phyloP scores from a whole-genome alignment of 2,329 filamentous ascomycete species.

The Arthrobotrys pseudoclavata region DNA sequence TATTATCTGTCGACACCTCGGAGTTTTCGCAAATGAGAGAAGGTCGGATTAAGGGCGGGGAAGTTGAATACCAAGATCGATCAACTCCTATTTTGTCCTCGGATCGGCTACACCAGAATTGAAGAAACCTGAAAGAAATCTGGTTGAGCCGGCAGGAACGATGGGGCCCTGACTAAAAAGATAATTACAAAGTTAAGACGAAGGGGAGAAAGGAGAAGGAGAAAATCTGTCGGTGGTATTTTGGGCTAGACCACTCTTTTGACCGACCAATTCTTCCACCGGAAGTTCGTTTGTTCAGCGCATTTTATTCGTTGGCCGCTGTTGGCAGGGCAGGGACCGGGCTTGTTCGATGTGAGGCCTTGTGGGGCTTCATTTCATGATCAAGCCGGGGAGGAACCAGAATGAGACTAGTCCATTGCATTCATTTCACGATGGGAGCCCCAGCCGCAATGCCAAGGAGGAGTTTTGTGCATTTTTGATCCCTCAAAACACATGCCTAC shows the following conservation, averaged over 20 bases:
- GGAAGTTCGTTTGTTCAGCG: slow-evolving; percentile 18
- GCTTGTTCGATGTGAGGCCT: slow-evolving; percentile 40
- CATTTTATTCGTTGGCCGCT: slow-evolving; percentile 42
- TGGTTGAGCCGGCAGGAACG: slow-evolving; percentile 16
- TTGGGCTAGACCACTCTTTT: slow-evolving; percentile 28
- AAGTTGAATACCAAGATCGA: slow-evolving; percentile 22
- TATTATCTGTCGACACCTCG: slow-evolving; percentile 18
- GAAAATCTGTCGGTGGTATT: neutral
- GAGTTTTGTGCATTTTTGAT: slow-evolving; percentile 25
- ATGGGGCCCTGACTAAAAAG: slow-evolving; percentile 8
- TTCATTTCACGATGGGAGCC: slow-evolving; percentile 37
- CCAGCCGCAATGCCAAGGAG: slow-evolving; percentile 57
- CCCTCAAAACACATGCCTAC: slow-evolving; percentile 5
- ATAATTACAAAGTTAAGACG: neutral
- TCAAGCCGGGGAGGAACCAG: slow-evolving; percentile 10
- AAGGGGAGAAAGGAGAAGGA: slow-evolving; percentile 34
- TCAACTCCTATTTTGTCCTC: slow-evolving; percentile 20
- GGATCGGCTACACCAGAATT: slow-evolving; percentile 47
- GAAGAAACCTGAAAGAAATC: slow-evolving; percentile 16
- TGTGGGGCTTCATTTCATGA: slow-evolving; percentile 56
- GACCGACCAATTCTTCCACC: slow-evolving; percentile 27
- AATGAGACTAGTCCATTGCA: slow-evolving; percentile 36
- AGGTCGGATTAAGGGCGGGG: slow-evolving; percentile 27
- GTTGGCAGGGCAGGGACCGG: slow-evolving; percentile 44
- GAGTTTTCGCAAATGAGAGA: slow-evolving; percentile 14